Evolutionary conservation across 306 rosid species (phyloP).

Genomic region (Medicago ruthenica): DNA sequence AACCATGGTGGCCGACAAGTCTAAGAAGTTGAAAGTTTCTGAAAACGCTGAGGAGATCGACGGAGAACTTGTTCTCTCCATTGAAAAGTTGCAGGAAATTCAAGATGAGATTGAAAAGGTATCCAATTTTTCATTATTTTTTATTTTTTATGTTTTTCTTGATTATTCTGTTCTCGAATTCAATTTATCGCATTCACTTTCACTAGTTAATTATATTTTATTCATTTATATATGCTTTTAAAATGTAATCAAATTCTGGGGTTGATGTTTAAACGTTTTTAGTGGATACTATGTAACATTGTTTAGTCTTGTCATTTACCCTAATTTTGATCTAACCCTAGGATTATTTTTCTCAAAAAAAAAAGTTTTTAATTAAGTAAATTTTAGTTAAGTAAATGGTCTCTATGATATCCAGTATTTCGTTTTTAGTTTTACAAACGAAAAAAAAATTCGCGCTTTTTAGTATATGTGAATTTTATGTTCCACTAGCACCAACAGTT

Average conservation of each 20-base stretch:
- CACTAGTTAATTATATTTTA: not conserved
- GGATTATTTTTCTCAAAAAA: not conserved
- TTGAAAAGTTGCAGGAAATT: conserved; percentile 91
- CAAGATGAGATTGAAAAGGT: conserved; percentile 99
- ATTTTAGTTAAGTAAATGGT: no score
- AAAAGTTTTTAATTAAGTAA: no score
- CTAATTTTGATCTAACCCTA: not conserved
- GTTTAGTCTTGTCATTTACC: no score
- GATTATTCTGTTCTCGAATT: not conserved
- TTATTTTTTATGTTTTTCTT: not conserved
- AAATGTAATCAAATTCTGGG: not conserved
- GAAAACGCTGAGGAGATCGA: conserved; percentile 66
- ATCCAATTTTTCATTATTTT: not conserved
- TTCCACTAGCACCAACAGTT: no score
- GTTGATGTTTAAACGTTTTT: not conserved
- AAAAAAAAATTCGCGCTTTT: no score
- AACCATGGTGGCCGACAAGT: conserved; percentile 77
- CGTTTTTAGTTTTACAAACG: no score
- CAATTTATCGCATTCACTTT: not conserved
- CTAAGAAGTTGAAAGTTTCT: conserved; percentile 68
- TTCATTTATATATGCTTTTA: not conserved
- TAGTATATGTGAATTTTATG: no score
- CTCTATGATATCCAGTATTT: no score
- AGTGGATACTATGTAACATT: not conserved
- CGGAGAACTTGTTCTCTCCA: conserved; percentile 84